Conservation (phyloP, 305 asterid species). For the Coffea humblotiana region DNA sequence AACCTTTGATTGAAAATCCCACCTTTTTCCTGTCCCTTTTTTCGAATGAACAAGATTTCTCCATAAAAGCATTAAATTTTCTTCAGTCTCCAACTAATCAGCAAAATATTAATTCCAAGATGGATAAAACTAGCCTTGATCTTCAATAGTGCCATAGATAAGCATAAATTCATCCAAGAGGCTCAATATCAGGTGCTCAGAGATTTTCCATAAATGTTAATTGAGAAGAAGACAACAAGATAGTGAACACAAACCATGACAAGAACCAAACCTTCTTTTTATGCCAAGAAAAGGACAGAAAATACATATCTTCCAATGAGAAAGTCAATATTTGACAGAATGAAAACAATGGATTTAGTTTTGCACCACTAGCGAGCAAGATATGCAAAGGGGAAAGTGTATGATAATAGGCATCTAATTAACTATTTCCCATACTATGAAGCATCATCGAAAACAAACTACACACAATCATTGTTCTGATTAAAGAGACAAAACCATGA, state of each 20-base stretch:
- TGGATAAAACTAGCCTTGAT: not conserved
- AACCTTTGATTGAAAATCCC: too few species aligned
- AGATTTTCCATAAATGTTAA: not conserved
- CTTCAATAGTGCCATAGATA: not conserved
- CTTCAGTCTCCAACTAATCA: too few species aligned
- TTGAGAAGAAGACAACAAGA: not conserved
- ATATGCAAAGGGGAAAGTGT: not conserved
- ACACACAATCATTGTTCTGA: not conserved
- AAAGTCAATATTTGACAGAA: not conserved
- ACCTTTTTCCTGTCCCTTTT: too few species aligned
- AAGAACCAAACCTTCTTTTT: not conserved
- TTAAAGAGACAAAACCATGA: not conserved
- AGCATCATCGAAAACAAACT: not conserved
- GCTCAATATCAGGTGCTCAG: not conserved
- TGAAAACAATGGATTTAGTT: not conserved
- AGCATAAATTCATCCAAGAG: not conserved
- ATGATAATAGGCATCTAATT: not conserved
- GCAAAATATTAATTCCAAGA: not conserved
- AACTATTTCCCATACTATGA: not conserved
- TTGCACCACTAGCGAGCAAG: not conserved
- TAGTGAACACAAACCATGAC: not conserved
- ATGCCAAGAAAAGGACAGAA: not conserved
- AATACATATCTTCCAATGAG: not conserved
- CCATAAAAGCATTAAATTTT: too few species aligned
- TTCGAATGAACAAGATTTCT: too few species aligned